Evolutionary conservation across 768 basidiomycete species (phyloP).

Genomic region (Phanerochaete sordida): DNA sequence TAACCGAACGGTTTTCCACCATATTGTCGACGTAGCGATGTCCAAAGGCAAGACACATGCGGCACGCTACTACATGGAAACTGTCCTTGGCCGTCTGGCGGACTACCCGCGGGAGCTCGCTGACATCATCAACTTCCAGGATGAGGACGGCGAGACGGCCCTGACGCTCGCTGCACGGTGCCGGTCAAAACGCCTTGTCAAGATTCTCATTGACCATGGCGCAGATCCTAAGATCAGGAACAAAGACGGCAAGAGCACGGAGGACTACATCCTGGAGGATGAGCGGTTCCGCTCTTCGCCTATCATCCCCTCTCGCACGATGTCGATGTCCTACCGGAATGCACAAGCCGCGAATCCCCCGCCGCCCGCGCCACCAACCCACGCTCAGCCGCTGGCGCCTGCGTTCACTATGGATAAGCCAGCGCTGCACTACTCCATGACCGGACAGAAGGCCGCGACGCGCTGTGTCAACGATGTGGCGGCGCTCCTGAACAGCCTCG

Average conservation of each 20-base stretch:
- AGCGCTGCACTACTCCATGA: constrained; percentile 79
- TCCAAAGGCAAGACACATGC: constrained; percentile 97
- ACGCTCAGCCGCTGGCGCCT: constrained; percentile 30
- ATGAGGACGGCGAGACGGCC: constrained; percentile 98
- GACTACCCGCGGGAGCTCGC: constrained; percentile 96
- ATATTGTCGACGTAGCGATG: constrained; percentile 96
- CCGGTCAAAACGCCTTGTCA: constrained; percentile 91
- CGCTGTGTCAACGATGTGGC: constrained; percentile 83
- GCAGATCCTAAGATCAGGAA: constrained; percentile 95
- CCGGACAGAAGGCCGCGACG: constrained; percentile 83
- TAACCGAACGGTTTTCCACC: constrained; percentile 97
- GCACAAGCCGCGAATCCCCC: constrained; percentile 59
- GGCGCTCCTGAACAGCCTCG: constrained; percentile 82
- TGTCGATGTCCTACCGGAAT: constrained; percentile 71
- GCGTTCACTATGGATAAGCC: constrained; percentile 55
- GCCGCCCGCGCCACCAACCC: constrained; percentile 32
- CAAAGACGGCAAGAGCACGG: constrained; percentile 92
- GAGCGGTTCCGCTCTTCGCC: constrained; percentile 95
- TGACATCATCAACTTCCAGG: constrained; percentile 98
- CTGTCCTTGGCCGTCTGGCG: constrained; percentile 77
- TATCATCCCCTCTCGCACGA: constrained; percentile 62
- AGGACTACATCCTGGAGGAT: constrained; percentile 98
- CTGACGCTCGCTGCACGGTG: constrained; percentile 95
- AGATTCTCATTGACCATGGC: constrained; percentile 92
- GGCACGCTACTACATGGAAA: constrained; percentile 98